Evolutionary conservation across 306 rosid genomes (phyloP), one percentile per base, ranked within the genome.

Genomic region (Oxytropis ochrocephala): DNA sequence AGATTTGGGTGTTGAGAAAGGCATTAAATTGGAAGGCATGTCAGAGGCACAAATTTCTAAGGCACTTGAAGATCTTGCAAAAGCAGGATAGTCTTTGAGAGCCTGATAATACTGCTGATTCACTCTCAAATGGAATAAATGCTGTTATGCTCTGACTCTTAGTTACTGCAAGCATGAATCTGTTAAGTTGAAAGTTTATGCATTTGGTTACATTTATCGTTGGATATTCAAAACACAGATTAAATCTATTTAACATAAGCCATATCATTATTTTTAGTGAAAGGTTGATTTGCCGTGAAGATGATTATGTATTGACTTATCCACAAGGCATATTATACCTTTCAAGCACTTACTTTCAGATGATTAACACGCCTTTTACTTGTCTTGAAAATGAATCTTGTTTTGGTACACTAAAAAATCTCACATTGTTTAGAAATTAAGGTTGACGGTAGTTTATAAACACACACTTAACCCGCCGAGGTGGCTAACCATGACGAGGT

Each of bases 1-100:
- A 95, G 99, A 91, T 75, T 55, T 85, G 85, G 99, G 99, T 5
- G 88, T 91, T 50, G 96, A 91, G 79, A 91, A 84, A 79, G 89
- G 89, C 66, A 79, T 91, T 75, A 88, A 78, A 61, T 73, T 94
- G 75, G 99, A 91, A 75, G 99, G 97, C 47, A 76, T 91, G 78
- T 66, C 87, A 2, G 99, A 95, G 81, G 74, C 78, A 16, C 96
- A 88, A 57, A 94, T 94, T 80, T 79, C 56, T 4, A 94, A 94
- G 91, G 86, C 91, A 14, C 96, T 90, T 5, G 88, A 94, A 84
- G 92, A 90, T 55, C 80, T 94, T 27, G 92, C 64, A 7, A 91
- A 87, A 80, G 92, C 75, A 0, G 91, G 97, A 70, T 76, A 78
- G 72, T 74, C 91, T 18, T 68, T 81, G 18, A 90, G 86, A 76